Evolutionary conservation across 2,329 filamentous ascomycete genomes (phyloP), one percentile per base, ranked within the genome.

Genomic region (Fusarium ambrosium): DNA sequence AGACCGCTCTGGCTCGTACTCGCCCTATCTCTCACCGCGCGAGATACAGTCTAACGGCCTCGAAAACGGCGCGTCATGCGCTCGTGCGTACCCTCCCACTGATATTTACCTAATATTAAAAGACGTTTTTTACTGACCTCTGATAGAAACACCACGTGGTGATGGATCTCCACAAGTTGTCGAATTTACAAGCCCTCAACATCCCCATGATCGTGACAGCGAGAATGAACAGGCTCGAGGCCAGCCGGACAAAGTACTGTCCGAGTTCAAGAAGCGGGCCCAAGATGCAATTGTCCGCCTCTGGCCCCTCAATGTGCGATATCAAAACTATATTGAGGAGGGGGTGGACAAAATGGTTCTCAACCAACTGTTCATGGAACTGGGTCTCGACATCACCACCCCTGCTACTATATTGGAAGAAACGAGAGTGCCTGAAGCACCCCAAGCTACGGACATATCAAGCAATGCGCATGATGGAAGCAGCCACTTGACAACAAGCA

Each of bases 251-350:
- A 27, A 56, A 41, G 58, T 74, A 24, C 27, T 83, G 10, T 66
- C 81, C 6, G 85, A 88, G 62, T 87, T 85, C 36, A 88, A 85
- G 64, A 90, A 89, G 71, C 86, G 89, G 73, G 93, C 93, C 0
- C 89, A 91, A 78, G 89, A 90, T 27, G 92, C 93, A 5, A 90
- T 95, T 43, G 82, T 94, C 34, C 88, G 89, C 41, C 84, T 95
- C 4, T 88, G 86, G 84, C 86, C 88, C 2, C 81, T 94, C 69
- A 93, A 94, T 59, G 90, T 97, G 68, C 90, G 90, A 22, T 97
- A 92, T 79, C 88, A 92, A 64, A 89, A 94, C 69, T 92, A 96
- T 66, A 85, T 95, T 14, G 87, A 91, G 13, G 93, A 96, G 81
- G 93, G 94, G 1, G 87, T 96, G 48, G 89, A 95, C 75, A 86